Percentiles rank a stretch among this genome's conserved stretches.
phyloP scores from a whole-genome alignment of 164 flowering plant species.

The Vitis vinifera region ASM3070453v1 NC_081822.1:29551501-29552000 shows the following conservation, averaged over 20 bases:
- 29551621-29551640: background rate
- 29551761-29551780: constrained; percentile 5
- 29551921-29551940: background rate
- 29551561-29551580: no score
- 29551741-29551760: background rate
- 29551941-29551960: background rate
- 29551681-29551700: constrained; percentile 1
- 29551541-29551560: background rate
- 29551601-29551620: background rate
- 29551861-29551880: background rate
- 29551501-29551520: no score
- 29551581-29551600: background rate
- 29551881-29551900: background rate
- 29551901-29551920: background rate
- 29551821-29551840: constrained; percentile 3
- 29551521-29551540: no score
- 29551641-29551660: background rate
- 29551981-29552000: constrained; percentile 1
- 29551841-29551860: background rate
- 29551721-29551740: background rate
- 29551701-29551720: constrained; percentile 7
- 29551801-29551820: constrained; percentile 17
- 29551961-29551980: background rate
- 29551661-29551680: background rate
- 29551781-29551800: background rate